A percentile compares a stretch with the other conserved stretches of the same genome.
phyloP scores from a whole-genome alignment of 2,329 filamentous ascomycete genomes.

The Fusarium sp. region DNA sequence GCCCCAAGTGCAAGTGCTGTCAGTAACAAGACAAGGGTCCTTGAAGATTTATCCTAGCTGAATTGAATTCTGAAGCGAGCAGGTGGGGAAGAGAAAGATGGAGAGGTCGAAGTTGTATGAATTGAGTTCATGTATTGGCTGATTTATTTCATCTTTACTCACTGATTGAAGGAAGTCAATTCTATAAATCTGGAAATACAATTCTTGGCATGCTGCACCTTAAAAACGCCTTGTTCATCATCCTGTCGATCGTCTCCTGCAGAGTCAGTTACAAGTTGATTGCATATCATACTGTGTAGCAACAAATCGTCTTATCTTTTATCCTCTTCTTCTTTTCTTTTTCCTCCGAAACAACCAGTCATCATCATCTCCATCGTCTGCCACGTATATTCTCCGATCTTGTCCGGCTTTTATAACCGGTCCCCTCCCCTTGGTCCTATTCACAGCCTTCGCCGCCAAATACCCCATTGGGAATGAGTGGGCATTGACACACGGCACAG shows the following conservation, averaged over 20 bases:
- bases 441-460: slow-evolving; percentile 7
- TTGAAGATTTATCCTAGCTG: slow-evolving; percentile 3
- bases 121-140: slow-evolving; percentile 18
- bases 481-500: slow-evolving; percentile 11
- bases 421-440: neutral
- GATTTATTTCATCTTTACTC: neutral
- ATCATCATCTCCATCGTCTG: neutral
- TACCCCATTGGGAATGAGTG: slow-evolving; percentile 3
- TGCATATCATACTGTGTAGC: neutral
- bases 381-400: neutral
- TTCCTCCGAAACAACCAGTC: neutral
- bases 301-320: neutral
- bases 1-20: neutral
- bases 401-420: slow-evolving; percentile 5
- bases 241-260: neutral
- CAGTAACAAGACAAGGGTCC: slow-evolving; percentile 7
- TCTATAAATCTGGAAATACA: neutral
- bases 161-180: neutral
- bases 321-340: slow-evolving; percentile 8
- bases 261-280: neutral
- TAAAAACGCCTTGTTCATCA: slow-evolving; percentile 1
- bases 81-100: neutral
- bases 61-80: slow-evolving; percentile 18
- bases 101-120: neutral
- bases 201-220: neutral